These are phyloP conservation scores for Scytalidium lignicola DNA, from an alignment of 2,329 filamentous ascomycete species.

Conservation along the genomic window DNA sequence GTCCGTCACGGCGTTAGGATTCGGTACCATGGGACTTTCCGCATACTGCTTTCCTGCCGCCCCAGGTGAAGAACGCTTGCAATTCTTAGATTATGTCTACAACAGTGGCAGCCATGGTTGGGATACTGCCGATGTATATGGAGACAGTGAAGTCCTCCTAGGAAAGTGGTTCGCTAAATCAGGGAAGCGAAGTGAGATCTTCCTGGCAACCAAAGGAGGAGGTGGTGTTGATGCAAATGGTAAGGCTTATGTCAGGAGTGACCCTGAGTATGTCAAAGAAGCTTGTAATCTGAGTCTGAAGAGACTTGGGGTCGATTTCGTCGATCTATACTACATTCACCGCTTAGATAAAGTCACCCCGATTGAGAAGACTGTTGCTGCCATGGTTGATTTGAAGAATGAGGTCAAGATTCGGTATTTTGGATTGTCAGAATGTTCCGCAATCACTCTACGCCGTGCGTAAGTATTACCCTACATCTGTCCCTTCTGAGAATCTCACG, in stretches of 20 bases:
- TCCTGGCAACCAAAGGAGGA: conserved; percentile 42
- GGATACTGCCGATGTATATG: conserved; percentile 21
- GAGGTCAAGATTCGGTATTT: conserved; percentile 36
- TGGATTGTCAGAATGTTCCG: conserved; percentile 40
- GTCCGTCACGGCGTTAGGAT: conserved; percentile 20
- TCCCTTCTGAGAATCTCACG: too few relatives aligned
- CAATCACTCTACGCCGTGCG: conserved; percentile 42
- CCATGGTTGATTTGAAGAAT: conserved; percentile 38
- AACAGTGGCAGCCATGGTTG: conserved; percentile 32
- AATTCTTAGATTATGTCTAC: conserved; percentile 33
- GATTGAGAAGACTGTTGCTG: conserved; percentile 45
- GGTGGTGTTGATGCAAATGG: conserved; percentile 19
- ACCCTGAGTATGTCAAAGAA: conserved; percentile 34
- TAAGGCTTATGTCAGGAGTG: conserved; percentile 24
- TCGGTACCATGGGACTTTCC: conserved; percentile 22
- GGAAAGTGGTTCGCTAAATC: conserved; percentile 40
- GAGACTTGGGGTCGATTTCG: conserved; percentile 43
- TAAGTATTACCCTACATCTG: too few relatives aligned
- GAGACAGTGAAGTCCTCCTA: conserved; percentile 39
- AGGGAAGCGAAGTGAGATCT: conserved; percentile 37
- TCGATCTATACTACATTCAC: conserved; percentile 54
- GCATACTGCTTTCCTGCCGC: conserved; percentile 25
- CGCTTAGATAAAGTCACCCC: conserved; percentile 41
- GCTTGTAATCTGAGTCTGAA: conserved; percentile 35
- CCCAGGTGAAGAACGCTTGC: conserved; percentile 30